Percentiles rank a stretch among this genome's conserved stretches.
phyloP scores from a whole-genome alignment of 2,329 filamentous ascomycete species.

The Drechslera avenae region DNA sequence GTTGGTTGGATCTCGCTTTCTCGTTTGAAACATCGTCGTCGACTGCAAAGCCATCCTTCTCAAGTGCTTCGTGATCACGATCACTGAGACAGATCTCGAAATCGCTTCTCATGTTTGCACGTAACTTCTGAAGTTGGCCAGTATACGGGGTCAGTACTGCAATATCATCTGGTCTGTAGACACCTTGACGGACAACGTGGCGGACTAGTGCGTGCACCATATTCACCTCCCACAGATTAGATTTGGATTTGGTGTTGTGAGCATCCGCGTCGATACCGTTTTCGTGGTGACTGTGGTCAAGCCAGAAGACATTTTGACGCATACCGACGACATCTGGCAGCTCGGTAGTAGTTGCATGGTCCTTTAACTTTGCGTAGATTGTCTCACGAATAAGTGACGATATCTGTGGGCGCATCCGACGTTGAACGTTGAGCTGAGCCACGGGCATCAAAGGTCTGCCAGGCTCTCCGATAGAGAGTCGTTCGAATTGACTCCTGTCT shows the following conservation, averaged over 20 bases:
- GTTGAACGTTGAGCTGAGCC: conserved; percentile 60
- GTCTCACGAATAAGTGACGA: conserved; percentile 62
- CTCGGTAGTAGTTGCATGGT: conserved; percentile 49
- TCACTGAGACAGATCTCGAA: conserved; percentile 70
- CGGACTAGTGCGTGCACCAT: conserved; percentile 67
- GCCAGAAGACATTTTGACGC: conserved; percentile 62
- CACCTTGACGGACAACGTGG: conserved; percentile 69
- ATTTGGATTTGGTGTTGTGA: conserved; percentile 52
- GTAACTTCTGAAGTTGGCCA: conserved; percentile 62
- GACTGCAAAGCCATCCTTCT: conserved; percentile 28
- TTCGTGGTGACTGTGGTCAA: conserved; percentile 62
- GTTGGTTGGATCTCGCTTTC: neutral
- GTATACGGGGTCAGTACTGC: conserved; percentile 72
- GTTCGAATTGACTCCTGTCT: conserved; percentile 67
- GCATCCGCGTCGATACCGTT: conserved; percentile 15
- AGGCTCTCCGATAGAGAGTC: conserved; percentile 51
- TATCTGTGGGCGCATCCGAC: conserved; percentile 69
- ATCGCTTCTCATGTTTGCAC: conserved; percentile 50
- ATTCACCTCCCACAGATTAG: conserved; percentile 65
- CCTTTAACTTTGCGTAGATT: conserved; percentile 62
- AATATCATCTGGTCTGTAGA: conserved; percentile 65
- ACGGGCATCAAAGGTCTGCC: conserved; percentile 32
- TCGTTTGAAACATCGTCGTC: conserved; percentile 1
- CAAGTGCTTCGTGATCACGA: conserved; percentile 62
- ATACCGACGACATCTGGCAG: conserved; percentile 62